phyloP scores from a whole-genome alignment of 2,329 filamentous ascomycete genomes.

The Cephalotrichum gorgonifer region DNA sequence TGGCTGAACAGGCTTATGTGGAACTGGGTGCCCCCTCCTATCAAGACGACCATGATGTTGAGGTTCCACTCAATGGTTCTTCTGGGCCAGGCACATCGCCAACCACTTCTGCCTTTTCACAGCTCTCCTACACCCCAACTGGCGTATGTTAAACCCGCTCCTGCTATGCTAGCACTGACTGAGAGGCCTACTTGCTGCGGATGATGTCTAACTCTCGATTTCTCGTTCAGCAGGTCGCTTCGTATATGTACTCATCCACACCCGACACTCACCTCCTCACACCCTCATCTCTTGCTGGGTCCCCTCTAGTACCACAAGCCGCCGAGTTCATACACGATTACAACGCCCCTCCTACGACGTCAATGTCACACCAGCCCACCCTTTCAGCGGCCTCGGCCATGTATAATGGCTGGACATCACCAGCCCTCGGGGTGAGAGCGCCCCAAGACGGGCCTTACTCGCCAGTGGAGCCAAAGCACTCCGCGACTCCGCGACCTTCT shows the following conservation, averaged over 20 bases:
- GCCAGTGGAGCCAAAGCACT: conserved; percentile 33
- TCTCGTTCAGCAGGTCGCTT: neutral
- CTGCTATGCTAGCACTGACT: neutral
- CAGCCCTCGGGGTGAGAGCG: conserved; percentile 29
- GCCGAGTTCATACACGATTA: conserved; percentile 18
- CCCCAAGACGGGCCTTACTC: conserved; percentile 31
- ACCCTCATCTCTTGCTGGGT: conserved; percentile 37
- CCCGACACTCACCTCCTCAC: conserved; percentile 1
- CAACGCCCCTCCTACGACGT: conserved; percentile 21
- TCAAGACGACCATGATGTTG: neutral
- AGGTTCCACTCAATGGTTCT: neutral
- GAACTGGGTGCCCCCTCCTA: neutral
- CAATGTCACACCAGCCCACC: conserved; percentile 31
- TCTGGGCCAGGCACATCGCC: neutral
- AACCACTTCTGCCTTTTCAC: neutral
- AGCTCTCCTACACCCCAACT: neutral
- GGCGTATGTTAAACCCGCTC: neutral
- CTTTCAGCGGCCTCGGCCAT: conserved; percentile 36
- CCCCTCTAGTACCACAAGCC: conserved; percentile 34
- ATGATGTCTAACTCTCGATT: neutral
- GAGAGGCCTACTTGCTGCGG: neutral
- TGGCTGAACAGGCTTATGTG: conserved; percentile 3
- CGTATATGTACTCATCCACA: neutral
- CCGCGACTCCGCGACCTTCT: too few relatives aligned
- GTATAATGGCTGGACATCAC: conserved; percentile 33